A percentile compares a stretch with the other conserved stretches of the same genome.
Evolutionary conservation across 306 rosid genomes (phyloP).

Genomic region (Crataegus laevigata): DNA sequence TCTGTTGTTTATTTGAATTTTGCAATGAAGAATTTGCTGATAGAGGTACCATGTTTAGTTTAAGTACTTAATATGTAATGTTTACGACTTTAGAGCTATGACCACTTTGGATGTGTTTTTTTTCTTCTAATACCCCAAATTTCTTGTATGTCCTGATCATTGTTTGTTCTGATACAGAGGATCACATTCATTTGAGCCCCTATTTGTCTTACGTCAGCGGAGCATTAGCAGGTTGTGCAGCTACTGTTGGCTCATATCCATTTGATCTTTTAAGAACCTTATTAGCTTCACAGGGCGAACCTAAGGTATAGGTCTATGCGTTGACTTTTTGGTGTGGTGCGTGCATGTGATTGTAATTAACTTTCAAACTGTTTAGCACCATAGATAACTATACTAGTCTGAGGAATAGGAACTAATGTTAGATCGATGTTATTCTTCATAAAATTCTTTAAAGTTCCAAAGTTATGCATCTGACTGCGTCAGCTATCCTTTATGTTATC

Average conservation of each 20-base stretch:
- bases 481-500: not conserved
- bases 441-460: not conserved
- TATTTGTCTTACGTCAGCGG: conserved; percentile 87
- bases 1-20: not conserved
- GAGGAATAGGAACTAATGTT: not conserved
- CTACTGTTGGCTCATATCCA: conserved; percentile 91
- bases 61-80: not conserved
- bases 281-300: conserved; percentile 98
- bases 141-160: not conserved
- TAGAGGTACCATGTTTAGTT: not conserved
- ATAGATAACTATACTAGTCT: not conserved
- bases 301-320: conserved; percentile 50
- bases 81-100: not conserved
- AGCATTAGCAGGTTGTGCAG: conserved; percentile 88
- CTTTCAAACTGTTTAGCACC: not conserved
- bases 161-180: conserved; percentile 54
- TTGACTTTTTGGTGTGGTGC: not conserved
- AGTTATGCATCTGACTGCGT: not conserved
- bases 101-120: not conserved
- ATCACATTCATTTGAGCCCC: conserved; percentile 70
- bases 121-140: conserved; percentile 1
- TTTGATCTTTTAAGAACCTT: conserved; percentile 92
- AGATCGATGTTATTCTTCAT: not conserved
- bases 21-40: not conserved
- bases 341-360: not conserved